Base-by-base conservation (phyloP, 495 filamentous ascomycete genomes). In the Podospora fimiseda region DNA sequence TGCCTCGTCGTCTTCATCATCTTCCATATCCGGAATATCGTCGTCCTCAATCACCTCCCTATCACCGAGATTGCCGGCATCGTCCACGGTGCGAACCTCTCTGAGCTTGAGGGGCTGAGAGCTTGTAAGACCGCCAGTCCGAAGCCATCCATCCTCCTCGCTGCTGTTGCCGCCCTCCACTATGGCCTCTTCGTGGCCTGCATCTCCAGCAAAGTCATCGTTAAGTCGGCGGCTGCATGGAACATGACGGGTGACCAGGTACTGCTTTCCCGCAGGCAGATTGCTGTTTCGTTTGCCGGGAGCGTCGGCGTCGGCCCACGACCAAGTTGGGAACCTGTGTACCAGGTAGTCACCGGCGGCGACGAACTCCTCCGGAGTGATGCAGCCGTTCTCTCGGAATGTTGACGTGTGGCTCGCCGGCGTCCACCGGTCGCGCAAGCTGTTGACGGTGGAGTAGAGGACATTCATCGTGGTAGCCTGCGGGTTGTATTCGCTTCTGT, bases 271-370 rank as follows among this genome's bases (percentile, higher is more conserved):
- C 0, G 83, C 73, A 2, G 93, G 93, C 1, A 99, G 84, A 61
- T 95, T 87, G 46, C 75, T 69, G 15, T 87, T 87, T 43, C 91
- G 87, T 61, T 89, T 87, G 24, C 80, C 74, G 2, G 84, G 79
- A 16, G 80, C 79, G 9, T 90, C 88, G 43, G 91, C 91, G 59
- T 92, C 88, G 52, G 83, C 81, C 93, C 93, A 99, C n/a, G 88
- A 85, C 93, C 93, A 99, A 42, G 92, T 93, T 5, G 93, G 93
- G 70, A 99, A 99, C 74, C 96, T 97, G 82, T 92, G 95, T 63
- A 96, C 90, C 37, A 99, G 86, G 70, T 96, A 99, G 73, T 99
- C 93, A 59, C 94, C 93, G 2, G 93, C 94, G 3, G 86, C 84
- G 14, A 96, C 77, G 67, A 99, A 99, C 77, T 99, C 93, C 65